A percentile compares a stretch with the other conserved stretches of the same genome.
Conservation (phyloP, 192 early-diverging fungal species). For the Pilaira anomala region DNA sequence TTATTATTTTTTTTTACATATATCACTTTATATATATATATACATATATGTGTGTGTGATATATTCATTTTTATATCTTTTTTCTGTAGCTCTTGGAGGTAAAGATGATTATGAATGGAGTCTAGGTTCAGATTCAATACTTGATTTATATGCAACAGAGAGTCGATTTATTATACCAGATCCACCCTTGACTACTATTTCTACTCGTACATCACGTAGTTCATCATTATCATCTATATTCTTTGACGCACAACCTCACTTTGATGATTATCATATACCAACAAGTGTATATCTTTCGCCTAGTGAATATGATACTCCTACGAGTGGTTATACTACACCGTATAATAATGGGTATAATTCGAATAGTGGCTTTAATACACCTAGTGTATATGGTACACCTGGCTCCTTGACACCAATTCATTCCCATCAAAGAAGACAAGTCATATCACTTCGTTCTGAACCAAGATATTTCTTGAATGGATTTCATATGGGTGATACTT, state of each 20-base stretch:
- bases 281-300: not conserved
- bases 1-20: too few relatives aligned
- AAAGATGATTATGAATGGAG: conserved; percentile 31
- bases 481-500: conserved; percentile 24
- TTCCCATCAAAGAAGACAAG: not conserved
- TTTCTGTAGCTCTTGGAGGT: conserved; percentile 29
- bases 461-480: conserved; percentile 21
- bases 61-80: not conserved
- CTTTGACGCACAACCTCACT: conserved; percentile 11
- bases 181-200: not conserved
- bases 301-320: conserved; percentile 9
- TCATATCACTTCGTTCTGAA: not conserved
- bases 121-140: conserved; percentile 21
- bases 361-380: too few relatives aligned
- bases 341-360: too few relatives aligned
- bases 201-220: not conserved
- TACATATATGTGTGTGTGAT: not conserved
- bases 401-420: conserved; percentile 11
- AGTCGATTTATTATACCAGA: not conserved
- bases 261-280: not conserved
- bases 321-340: too few relatives aligned
- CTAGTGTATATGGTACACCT: conserved; percentile 11
- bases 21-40: not conserved
- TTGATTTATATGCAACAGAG: conserved; percentile 22
- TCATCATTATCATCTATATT: conserved; percentile 8